These are phyloP conservation scores for Butyriboletus regius DNA, from an alignment of 1,284 basidiomycete species.

Conservation along the genomic window DNA sequence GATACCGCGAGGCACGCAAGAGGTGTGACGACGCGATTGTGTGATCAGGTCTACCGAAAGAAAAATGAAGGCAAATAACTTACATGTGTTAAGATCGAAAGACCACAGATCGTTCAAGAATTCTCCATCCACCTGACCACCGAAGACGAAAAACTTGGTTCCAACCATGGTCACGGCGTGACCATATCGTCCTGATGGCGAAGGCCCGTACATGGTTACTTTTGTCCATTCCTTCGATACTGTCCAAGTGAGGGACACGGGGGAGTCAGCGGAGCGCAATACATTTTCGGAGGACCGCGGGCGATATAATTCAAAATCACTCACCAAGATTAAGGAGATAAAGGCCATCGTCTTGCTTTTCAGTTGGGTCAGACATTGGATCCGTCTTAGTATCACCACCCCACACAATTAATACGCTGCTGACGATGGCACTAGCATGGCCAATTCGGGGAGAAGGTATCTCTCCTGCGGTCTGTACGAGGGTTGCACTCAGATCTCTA, in stretches of 20 bases:
- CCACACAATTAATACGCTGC: slow-evolving; percentile 95
- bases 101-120: slow-evolving; percentile 96
- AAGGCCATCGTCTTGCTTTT: slow-evolving; percentile 86
- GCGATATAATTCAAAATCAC: slow-evolving; percentile 27
- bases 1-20: slow-evolving; percentile 4
- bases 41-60: slow-evolving; percentile 1
- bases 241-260: slow-evolving; percentile 25
- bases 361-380: slow-evolving; percentile 57
- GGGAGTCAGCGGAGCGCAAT: slow-evolving; percentile 7
- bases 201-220: slow-evolving; percentile 67
- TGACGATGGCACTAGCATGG: slow-evolving; percentile 91
- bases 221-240: slow-evolving; percentile 91
- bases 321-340: slow-evolving; percentile 92
- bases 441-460: slow-evolving; percentile 87
- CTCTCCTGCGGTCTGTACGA: slow-evolving; percentile 84
- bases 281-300: neutral
- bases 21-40: slow-evolving; percentile 3
- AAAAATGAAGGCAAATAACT: slow-evolving; percentile 30
- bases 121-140: slow-evolving; percentile 92
- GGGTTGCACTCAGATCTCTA: slow-evolving; percentile 66
- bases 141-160: slow-evolving; percentile 89
- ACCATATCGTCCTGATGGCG: slow-evolving; percentile 86
- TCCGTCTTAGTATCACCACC: slow-evolving; percentile 90
- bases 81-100: slow-evolving; percentile 91
- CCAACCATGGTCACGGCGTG: slow-evolving; percentile 92